phyloP scores from a whole-genome alignment of 495 filamentous ascomycete genomes.

The Neurospora sp. region DNA sequence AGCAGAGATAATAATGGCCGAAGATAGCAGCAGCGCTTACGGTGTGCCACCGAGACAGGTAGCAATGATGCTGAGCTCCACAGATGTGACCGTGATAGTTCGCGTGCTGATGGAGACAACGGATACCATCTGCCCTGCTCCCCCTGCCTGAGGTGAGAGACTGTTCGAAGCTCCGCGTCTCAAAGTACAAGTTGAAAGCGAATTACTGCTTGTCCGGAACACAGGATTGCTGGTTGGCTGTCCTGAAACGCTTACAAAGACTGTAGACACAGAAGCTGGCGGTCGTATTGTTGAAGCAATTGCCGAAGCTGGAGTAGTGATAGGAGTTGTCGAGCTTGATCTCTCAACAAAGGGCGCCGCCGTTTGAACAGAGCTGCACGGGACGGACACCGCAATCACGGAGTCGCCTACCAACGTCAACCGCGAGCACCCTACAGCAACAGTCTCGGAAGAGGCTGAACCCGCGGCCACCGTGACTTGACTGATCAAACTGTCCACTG shows the following conservation, averaged over 20 bases:
- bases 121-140: background rate
- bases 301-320: background rate
- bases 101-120: background rate
- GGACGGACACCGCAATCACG: slow-evolving; percentile 4
- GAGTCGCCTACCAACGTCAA: slow-evolving; percentile 5
- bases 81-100: background rate
- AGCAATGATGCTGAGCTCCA: slow-evolving; percentile 5
- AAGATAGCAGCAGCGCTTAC: background rate
- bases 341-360: background rate
- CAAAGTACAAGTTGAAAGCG: background rate
- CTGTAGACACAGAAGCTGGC: background rate
- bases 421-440: slow-evolving; percentile 3
- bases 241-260: background rate
- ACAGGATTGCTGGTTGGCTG: background rate
- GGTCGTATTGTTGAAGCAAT: background rate
- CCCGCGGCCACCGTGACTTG: slow-evolving; percentile 2
- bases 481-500: slow-evolving; percentile 2
- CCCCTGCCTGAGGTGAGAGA: background rate
- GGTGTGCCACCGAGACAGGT: slow-evolving; percentile 1
- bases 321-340: background rate
- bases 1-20: background rate
- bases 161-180: background rate
- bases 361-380: background rate
- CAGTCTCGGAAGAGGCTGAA: background rate
- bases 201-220: background rate